A percentile compares a stretch with the other conserved stretches of the same genome.
These are phyloP conservation scores for Chytridiales sp. DNA, from an alignment of 371 early-diverging fungal species.

Conservation along the genomic window DNA sequence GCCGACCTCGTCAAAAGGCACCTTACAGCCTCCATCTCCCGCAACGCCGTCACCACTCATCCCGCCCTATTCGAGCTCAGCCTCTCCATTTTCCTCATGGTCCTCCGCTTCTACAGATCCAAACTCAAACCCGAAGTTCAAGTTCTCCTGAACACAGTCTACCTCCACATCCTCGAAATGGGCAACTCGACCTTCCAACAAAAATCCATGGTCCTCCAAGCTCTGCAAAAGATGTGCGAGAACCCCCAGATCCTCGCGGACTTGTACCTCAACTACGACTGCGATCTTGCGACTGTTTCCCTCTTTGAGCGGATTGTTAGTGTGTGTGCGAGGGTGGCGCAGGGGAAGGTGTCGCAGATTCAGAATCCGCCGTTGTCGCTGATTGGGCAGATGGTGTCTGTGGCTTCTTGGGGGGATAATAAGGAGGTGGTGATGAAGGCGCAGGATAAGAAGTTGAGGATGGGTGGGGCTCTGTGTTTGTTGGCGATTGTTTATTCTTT, in stretches of 20 bases:
- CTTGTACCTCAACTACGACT: conserved; percentile 61
- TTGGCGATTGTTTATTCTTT: conserved; percentile 44
- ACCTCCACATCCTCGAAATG: conserved; percentile 67
- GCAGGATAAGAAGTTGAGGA: conserved; percentile 41
- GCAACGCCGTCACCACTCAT: conserved; percentile 76
- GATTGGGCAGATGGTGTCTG: conserved; percentile 18
- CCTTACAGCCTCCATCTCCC: conserved; percentile 71
- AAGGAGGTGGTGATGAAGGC: conserved; percentile 32
- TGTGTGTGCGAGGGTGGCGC: conserved; percentile 42
- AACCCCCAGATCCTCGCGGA: conserved; percentile 55
- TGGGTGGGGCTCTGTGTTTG: conserved; percentile 41
- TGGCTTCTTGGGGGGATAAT: conserved; percentile 22
- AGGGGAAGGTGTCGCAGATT: conserved; percentile 35
- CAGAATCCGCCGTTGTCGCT: conserved; percentile 13
- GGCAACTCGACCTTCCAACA: conserved; percentile 50
- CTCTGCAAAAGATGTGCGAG: conserved; percentile 47
- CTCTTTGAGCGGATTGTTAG: conserved; percentile 50
- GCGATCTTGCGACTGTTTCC: conserved; percentile 46
- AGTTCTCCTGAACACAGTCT: conserved; percentile 66
- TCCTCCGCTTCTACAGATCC: conserved; percentile 66
- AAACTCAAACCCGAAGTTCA: conserved; percentile 72
- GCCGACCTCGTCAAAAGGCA: conserved; percentile 71
- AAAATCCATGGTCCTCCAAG: conserved; percentile 50
- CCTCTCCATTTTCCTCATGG: conserved; percentile 75
- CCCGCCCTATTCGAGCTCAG: conserved; percentile 78